Evolutionary conservation across 177 flowering plant species (phyloP).

Genomic region (Tripterygium wilfordii): DNA sequence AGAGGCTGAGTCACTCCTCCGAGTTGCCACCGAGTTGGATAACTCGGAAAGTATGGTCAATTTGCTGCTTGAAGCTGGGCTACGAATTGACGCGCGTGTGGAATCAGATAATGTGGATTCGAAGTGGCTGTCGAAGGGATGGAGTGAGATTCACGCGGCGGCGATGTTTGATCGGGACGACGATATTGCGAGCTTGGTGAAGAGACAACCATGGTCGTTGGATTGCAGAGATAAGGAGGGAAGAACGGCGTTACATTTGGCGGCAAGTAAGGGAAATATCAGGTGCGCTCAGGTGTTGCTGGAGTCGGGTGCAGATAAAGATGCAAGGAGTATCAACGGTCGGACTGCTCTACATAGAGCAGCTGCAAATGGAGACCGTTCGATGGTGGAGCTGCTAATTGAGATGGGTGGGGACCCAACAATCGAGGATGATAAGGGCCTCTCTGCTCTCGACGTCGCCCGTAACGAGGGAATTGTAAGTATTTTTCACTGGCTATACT

Average conservation of each 20-base stretch:
- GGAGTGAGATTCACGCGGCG: constrained; percentile 43
- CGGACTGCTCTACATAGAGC: constrained; percentile 47
- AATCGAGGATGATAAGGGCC: constrained; percentile 22
- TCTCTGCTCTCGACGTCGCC: constrained; percentile 36
- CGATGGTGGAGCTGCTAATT: constrained; percentile 38
- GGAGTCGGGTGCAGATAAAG: constrained; percentile 40
- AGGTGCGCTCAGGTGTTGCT: constrained; percentile 31
- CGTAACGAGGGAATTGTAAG: constrained; percentile 52
- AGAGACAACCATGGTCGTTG: constrained; percentile 16
- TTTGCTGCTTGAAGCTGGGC: constrained; percentile 41
- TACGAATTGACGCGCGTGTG: constrained; percentile 17
- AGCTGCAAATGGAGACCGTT: constrained; percentile 38
- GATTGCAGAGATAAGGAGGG: constrained; percentile 43
- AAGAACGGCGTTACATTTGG: constrained; percentile 42
- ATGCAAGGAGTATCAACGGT: constrained; percentile 37
- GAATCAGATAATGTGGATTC: constrained; percentile 6
- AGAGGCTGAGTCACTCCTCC: constrained; percentile 40
- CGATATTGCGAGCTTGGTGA: constrained; percentile 20
- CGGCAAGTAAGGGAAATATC: constrained; percentile 33
- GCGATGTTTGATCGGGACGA: constrained; percentile 34
- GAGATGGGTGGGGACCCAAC: constrained; percentile 49
- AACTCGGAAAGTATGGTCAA: constrained; percentile 31
- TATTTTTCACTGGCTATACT: too few species aligned
- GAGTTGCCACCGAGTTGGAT: constrained; percentile 32
- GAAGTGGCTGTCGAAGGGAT: constrained; percentile 26